Conservation (phyloP, 2,329 filamentous ascomycete species). For the Blumeria graminis region DNA sequence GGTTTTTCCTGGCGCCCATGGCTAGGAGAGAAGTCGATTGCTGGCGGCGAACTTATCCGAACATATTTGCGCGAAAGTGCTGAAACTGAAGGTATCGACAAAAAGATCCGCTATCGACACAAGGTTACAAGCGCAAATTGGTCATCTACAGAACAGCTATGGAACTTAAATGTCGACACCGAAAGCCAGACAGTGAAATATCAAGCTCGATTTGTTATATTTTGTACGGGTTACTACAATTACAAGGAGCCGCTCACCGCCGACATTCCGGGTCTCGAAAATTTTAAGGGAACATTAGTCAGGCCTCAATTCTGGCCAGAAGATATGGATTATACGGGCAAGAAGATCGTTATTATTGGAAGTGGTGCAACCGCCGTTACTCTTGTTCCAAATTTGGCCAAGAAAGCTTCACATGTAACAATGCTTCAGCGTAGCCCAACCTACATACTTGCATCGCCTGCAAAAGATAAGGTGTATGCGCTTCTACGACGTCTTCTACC, state of each 20-base stretch:
- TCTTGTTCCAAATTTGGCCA: constrained; percentile 42
- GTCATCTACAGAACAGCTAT: constrained; percentile 27
- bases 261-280: constrained; percentile 31
- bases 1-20: constrained; percentile 49
- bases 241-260: constrained; percentile 29
- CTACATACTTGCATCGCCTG: constrained; percentile 33
- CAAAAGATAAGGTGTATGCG: constrained; percentile 5
- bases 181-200: constrained; percentile 14
- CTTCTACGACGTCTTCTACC: constrained; percentile 18
- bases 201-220: constrained; percentile 25
- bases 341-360: constrained; percentile 23
- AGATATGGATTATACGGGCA: constrained; percentile 36
- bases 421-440: constrained; percentile 62
- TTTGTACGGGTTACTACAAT: constrained; percentile 41
- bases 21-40: constrained; percentile 27
- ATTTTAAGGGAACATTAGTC: constrained; percentile 32
- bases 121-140: constrained; percentile 26
- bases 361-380: constrained; percentile 56
- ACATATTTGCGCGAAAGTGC: constrained; percentile 29
- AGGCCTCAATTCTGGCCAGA: constrained; percentile 57
- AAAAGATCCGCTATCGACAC: constrained; percentile 28
- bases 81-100: constrained; percentile 25
- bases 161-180: constrained; percentile 23
- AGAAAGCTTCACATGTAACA: constrained; percentile 41
- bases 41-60: constrained; percentile 25